Evolutionary conservation across 2,329 filamentous ascomycete species (phyloP).

Genomic region (Calonectria pauciramosa): DNA sequence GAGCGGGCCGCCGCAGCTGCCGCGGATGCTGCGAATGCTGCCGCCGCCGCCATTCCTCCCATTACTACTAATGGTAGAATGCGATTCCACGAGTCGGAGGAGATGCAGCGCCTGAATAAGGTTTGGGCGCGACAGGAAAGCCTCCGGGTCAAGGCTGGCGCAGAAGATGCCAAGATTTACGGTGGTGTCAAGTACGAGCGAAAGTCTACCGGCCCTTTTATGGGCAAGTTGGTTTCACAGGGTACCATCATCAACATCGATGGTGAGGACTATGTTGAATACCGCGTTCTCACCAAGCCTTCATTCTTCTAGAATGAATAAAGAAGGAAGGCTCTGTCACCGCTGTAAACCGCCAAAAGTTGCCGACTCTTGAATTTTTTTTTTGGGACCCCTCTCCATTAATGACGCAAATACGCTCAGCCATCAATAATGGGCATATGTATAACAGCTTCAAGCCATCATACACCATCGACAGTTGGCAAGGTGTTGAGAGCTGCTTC

Average conservation of each 20-base stretch:
- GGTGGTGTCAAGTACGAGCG: slow-evolving; percentile 74
- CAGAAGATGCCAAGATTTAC: slow-evolving; percentile 69
- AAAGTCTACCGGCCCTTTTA: slow-evolving; percentile 71
- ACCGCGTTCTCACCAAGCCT: slow-evolving; percentile 74
- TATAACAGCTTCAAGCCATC: neutral
- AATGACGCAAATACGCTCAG: neutral
- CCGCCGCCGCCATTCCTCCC: slow-evolving; percentile 44
- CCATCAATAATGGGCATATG: neutral
- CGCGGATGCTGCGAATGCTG: slow-evolving; percentile 48
- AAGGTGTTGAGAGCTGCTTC: neutral
- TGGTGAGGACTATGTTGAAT: slow-evolving; percentile 77
- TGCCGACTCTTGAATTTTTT: neutral
- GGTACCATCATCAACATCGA: slow-evolving; percentile 75
- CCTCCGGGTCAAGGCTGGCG: slow-evolving; percentile 56
- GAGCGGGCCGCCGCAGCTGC: slow-evolving; percentile 53
- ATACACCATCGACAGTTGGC: slow-evolving; percentile 6
- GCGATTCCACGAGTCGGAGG: slow-evolving; percentile 61
- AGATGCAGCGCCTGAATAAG: slow-evolving; percentile 66
- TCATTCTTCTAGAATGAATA: slow-evolving; percentile 66
- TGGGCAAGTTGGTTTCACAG: slow-evolving; percentile 73
- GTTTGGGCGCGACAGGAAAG: slow-evolving; percentile 70
- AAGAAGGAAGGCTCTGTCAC: neutral
- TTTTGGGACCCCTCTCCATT: neutral
- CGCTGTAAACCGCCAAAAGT: neutral
- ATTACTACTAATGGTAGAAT: slow-evolving; percentile 44